A percentile compares a stretch with the other conserved stretches of the same genome.
Conservation (phyloP, 805 yeast species). For the Metschnikowia rubicola region DNA sequence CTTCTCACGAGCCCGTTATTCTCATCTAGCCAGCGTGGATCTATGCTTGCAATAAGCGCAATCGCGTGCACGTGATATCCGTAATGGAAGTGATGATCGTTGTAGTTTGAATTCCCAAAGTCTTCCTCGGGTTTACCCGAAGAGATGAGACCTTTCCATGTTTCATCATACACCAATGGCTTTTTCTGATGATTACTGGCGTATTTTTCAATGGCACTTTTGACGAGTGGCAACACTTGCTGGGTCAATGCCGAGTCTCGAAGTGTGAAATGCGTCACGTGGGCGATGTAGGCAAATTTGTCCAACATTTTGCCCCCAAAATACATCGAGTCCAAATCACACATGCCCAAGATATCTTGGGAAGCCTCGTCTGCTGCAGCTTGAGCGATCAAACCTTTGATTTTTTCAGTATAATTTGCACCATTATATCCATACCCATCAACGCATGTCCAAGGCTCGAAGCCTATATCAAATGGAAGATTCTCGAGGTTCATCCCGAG, state of each 20-base stretch:
- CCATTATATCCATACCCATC: constrained; percentile 10
- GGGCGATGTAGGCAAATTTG: constrained; percentile 84
- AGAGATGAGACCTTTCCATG: constrained; percentile 77
- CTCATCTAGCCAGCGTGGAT: constrained; percentile 34
- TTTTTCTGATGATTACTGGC: constrained; percentile 62
- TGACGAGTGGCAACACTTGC: constrained; percentile 53
- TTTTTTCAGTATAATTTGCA: constrained; percentile 26
- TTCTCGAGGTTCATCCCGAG: constrained; percentile 39
- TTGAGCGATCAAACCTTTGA: constrained; percentile 34
- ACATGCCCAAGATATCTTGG: constrained; percentile 52
- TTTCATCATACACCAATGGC: constrained; percentile 75
- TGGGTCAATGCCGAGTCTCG: constrained; percentile 51
- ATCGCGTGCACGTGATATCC: constrained; percentile 73
- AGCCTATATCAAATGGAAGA: constrained; percentile 40
- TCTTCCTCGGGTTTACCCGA: constrained; percentile 63
- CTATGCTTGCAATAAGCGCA: constrained; percentile 64
- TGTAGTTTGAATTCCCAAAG: constrained; percentile 68
- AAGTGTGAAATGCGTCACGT: constrained; percentile 65
- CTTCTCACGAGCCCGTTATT: constrained; percentile 34
- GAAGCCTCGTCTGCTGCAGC: constrained; percentile 52
- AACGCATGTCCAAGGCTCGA: constrained; percentile 55
- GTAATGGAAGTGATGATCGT: constrained; percentile 76
- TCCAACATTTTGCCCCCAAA: constrained; percentile 84
- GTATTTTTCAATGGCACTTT: constrained; percentile 67
- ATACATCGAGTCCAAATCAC: constrained; percentile 83